Percentiles rank a stretch among this genome's conserved stretches.
phyloP scores from a whole-genome alignment of 371 early-diverging fungal species.

The Fennellomyces sp. region DNA sequence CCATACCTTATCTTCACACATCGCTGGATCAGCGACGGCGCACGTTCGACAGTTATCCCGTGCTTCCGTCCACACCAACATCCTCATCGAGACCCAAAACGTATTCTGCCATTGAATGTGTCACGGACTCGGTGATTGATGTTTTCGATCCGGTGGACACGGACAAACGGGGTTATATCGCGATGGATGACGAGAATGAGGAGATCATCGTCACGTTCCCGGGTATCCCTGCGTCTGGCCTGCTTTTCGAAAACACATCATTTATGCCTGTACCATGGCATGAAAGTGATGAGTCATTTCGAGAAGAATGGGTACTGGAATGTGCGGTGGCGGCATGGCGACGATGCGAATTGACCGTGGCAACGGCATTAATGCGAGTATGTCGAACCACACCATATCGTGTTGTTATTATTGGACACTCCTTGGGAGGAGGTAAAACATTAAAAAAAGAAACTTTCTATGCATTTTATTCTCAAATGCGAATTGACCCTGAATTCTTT shows the following conservation, averaged over 20 bases:
- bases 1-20: not conserved
- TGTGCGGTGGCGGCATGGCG: slow-evolving; percentile 41
- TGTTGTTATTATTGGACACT: slow-evolving; percentile 39
- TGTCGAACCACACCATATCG: slow-evolving; percentile 33
- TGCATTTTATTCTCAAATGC: not conserved
- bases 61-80: not conserved
- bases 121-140: not conserved
- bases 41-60: not conserved
- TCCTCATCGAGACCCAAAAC: not conserved
- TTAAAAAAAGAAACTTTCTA: not conserved
- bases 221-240: slow-evolving; percentile 24
- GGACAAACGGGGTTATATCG: slow-evolving; percentile 26
- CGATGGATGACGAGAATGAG: slow-evolving; percentile 35
- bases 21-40: not conserved
- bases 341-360: slow-evolving; percentile 41
- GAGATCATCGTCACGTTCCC: slow-evolving; percentile 42
- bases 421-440: slow-evolving; percentile 36
- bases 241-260: slow-evolving; percentile 28
- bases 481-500: not conserved
- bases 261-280: slow-evolving; percentile 36
- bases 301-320: slow-evolving; percentile 35
- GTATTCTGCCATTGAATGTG: not conserved
- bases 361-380: slow-evolving; percentile 39
- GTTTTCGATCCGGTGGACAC: not conserved
- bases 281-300: slow-evolving; percentile 2